phyloP scores from a whole-genome alignment of 768 basidiomycete genomes.

The Hemileccinum impolitum region DNA sequence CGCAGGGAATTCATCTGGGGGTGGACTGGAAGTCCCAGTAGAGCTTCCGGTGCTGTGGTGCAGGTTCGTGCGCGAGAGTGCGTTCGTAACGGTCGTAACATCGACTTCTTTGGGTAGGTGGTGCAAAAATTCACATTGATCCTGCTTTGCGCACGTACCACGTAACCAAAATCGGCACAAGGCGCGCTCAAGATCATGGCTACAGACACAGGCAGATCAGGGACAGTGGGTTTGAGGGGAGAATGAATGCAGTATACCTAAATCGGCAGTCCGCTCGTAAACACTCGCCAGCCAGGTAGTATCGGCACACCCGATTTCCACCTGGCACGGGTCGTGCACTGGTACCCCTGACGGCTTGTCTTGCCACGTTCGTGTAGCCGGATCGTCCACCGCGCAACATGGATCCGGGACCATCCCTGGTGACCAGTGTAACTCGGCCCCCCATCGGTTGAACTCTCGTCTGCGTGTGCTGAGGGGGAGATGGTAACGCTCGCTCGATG shows the following conservation, averaged over 20 bases:
- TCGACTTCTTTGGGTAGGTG: conserved; percentile 87
- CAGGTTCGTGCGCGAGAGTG: conserved; percentile 64
- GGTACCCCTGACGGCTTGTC: conserved; percentile 23
- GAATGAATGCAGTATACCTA: conserved; percentile 58
- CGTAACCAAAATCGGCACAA: conserved; percentile 97
- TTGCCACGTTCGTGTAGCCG: conserved; percentile 25
- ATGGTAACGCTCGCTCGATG: conserved; percentile 65
- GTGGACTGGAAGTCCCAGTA: conserved; percentile 30
- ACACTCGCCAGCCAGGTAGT: conserved; percentile 96
- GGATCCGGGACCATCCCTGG: conserved; percentile 45
- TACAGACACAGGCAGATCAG: conserved; percentile 32
- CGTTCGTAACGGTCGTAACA: conserved; percentile 61
- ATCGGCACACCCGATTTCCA: conserved; percentile 82
- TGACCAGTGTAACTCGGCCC: conserved; percentile 63
- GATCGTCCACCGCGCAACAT: conserved; percentile 43
- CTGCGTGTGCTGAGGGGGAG: conserved; percentile 37
- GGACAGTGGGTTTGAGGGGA: background rate
- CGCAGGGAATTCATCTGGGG: conserved; percentile 67
- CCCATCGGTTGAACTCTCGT: conserved; percentile 59
- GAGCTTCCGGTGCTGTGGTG: conserved; percentile 40
- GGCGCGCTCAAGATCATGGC: conserved; percentile 93
- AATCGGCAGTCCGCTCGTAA: conserved; percentile 95
- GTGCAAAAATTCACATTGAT: conserved; percentile 94
- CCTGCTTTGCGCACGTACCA: conserved; percentile 95
- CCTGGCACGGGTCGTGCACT: conserved; percentile 39